Evolutionary conservation across 1,139 yeast genomes (phyloP).

Genomic region (Candida sp.): DNA sequence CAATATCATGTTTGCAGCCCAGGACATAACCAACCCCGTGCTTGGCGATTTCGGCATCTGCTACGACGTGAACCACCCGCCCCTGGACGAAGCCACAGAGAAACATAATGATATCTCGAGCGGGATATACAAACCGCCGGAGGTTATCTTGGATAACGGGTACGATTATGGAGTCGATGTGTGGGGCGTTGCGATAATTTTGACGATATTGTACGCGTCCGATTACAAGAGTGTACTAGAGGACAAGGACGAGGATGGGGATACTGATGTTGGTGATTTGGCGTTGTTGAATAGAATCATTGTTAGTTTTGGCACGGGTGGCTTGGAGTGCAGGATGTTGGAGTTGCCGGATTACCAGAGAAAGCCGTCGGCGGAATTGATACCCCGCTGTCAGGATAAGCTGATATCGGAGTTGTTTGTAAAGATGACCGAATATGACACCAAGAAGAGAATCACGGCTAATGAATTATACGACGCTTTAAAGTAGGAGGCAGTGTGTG

Average conservation of each 20-base stretch:
- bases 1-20: conserved; percentile 60
- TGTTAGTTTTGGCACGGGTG: conserved; percentile 63
- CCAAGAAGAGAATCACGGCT: conserved; percentile 19
- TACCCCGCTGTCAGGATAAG: conserved; percentile 31
- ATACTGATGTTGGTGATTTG: conserved; percentile 55
- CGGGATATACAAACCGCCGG: conserved; percentile 84
- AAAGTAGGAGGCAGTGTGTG: too few species aligned
- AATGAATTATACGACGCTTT: conserved; percentile 10
- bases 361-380: conserved; percentile 16
- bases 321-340: conserved; percentile 35
- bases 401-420: conserved; percentile 21
- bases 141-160: conserved; percentile 64
- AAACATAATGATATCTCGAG: conserved; percentile 80
- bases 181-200: conserved; percentile 79
- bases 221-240: conserved; percentile 46
- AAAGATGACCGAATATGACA: conserved; percentile 29
- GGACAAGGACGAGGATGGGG: conserved; percentile 15
- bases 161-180: conserved; percentile 76
- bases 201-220: conserved; percentile 61
- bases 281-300: conserved; percentile 67
- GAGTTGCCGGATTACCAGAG: conserved; percentile 24
- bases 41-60: conserved; percentile 86
- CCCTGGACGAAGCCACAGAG: conserved; percentile 43
- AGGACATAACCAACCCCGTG: conserved; percentile 38
- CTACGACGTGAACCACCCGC: conserved; percentile 31